phyloP scores from a whole-genome alignment of 2,329 filamentous ascomycete genomes.

The Alternaria triticimaculans region DNA sequence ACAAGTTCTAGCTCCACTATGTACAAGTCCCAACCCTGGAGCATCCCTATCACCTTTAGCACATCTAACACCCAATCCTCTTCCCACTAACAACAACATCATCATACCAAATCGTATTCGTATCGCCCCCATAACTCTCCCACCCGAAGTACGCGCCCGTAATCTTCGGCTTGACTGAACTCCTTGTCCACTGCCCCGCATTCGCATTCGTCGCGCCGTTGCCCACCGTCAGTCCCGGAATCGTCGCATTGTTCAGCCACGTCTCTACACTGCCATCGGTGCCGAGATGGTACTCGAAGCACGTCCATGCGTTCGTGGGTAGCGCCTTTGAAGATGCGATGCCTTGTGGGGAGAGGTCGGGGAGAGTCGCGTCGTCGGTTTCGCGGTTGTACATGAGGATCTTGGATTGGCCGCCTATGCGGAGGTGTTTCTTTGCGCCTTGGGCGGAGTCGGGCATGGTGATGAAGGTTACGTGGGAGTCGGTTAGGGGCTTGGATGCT shows the following conservation, averaged over 20 bases:
- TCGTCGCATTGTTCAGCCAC: slow-evolving; percentile 62
- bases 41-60: background rate
- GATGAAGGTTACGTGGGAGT: slow-evolving; percentile 68
- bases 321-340: slow-evolving; percentile 62
- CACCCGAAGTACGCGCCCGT: slow-evolving; percentile 67
- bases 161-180: slow-evolving; percentile 59
- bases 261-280: slow-evolving; percentile 66
- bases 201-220: slow-evolving; percentile 59
- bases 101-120: slow-evolving; percentile 70
- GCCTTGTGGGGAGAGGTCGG: slow-evolving; percentile 65
- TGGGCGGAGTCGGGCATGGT: slow-evolving; percentile 67
- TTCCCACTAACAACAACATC: slow-evolving; percentile 60
- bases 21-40: background rate
- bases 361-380: slow-evolving; percentile 67
- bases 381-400: slow-evolving; percentile 72
- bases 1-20: background rate
- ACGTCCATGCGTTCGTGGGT: slow-evolving; percentile 61
- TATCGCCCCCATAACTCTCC: slow-evolving; percentile 67
- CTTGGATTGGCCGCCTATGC: slow-evolving; percentile 66
- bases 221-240: slow-evolving; percentile 60
- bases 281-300: slow-evolving; percentile 67
- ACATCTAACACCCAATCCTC: slow-evolving; percentile 56
- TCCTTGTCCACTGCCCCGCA: slow-evolving; percentile 61
- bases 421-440: slow-evolving; percentile 64
- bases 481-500: slow-evolving; percentile 63